phyloP scores from a whole-genome alignment of 2,329 filamentous ascomycete species.

The Colletotrichum sp. region DNA sequence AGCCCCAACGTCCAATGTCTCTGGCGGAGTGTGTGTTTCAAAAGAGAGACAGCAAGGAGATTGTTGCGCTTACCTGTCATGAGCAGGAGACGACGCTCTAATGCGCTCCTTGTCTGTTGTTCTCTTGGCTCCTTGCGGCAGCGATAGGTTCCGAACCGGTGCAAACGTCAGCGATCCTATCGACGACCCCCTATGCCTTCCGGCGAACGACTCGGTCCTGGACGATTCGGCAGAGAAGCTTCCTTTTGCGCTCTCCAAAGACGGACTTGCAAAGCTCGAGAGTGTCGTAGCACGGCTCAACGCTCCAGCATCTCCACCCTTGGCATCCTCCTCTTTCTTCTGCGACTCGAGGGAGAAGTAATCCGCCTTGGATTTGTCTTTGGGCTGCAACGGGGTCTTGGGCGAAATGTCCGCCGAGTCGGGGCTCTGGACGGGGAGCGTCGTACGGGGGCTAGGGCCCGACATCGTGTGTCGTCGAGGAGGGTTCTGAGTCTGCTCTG shows the following conservation, averaged over 20 bases:
- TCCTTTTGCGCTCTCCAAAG: neutral
- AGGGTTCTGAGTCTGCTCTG: neutral
- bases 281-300: constrained; percentile 12
- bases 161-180: constrained; percentile 54
- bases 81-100: constrained; percentile 52
- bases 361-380: constrained; percentile 25
- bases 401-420: constrained; percentile 49
- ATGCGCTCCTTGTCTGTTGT: constrained; percentile 47
- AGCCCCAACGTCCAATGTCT: neutral
- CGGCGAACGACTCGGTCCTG: neutral
- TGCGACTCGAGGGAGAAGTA: constrained; percentile 28
- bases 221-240: constrained; percentile 10
- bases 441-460: constrained; percentile 24
- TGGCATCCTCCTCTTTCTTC: neutral
- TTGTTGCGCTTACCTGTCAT: constrained; percentile 47
- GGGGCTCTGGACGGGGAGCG: constrained; percentile 34
- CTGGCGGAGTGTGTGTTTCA: neutral
- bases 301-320: neutral
- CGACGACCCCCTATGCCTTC: constrained; percentile 42
- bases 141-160: constrained; percentile 43
- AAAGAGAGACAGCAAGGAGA: neutral
- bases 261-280: constrained; percentile 11
- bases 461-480: constrained; percentile 14
- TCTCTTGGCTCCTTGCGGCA: constrained; percentile 55
- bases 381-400: constrained; percentile 31